Base-by-base conservation (phyloP, 2,329 filamentous ascomycete genomes). In the Thermoascus crustaceus region DNA sequence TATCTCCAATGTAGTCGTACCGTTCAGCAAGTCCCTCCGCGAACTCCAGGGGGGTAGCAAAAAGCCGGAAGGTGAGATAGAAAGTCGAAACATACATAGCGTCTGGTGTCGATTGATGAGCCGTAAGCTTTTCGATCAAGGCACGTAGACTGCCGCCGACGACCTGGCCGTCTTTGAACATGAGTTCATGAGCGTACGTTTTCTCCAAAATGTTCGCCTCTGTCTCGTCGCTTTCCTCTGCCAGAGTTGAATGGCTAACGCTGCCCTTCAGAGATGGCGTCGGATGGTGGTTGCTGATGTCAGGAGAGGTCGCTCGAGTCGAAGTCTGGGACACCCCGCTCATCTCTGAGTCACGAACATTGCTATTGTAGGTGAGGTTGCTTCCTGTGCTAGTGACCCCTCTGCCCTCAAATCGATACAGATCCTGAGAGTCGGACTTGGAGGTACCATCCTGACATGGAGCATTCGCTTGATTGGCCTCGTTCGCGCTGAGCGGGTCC, bases 101-200 rank as follows among this genome's bases (percentile, higher is more conserved):
- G 55, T 96, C 89, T 0, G 91, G 91, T 0, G 89, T 94, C 0
- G 86, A 84, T 57, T 95, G 86, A 55, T 94, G 87, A 0, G 85
- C 86, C 0, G 91, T 96, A 26, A 98, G 75, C 43, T 87, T 81
- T 67, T 98, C 91, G n/a, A 98, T 82, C 18, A 98, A 68, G 2
- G 91, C 91, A 4, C 84, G 78, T 8, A 98, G 72, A 3, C 87
- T 93, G 9, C 91, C 91, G 30, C 91, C 91, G 26, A 85, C 85
- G n/a, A 98, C 81, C 43, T 94, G 84, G 1, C 89, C 88, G 47
- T 96, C 89, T 58, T 93, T 93, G 66, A 93, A 95, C 52, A 94
- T 79, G 31, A 98, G 72, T 55, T 98, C 89, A 52, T 95, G 85
- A 0, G 86, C 85, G 52, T 77, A 95, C 0, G 88, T 94, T 63